Base-by-base conservation (phyloP, 768 basidiomycete genomes). In the Myochromella boudieri region DNA sequence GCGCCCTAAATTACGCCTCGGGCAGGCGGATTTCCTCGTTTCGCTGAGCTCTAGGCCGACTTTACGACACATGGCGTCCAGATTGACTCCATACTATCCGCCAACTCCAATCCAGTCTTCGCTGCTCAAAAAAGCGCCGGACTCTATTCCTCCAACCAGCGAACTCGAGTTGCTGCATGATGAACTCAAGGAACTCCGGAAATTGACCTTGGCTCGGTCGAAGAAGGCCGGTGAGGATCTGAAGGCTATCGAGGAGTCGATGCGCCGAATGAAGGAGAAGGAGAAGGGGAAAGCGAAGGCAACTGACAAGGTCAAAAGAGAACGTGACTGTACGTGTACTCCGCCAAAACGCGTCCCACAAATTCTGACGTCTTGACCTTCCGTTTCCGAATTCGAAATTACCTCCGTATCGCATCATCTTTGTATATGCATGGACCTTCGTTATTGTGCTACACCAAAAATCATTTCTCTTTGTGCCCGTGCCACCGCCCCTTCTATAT, bases 161-260 rank as follows among this genome's bases (percentile, higher is more conserved):
- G 90, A 91, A 31, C 80, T 91, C 40, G 81, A 87, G 48, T 55
- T 63, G 17, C 74, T 91, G 17, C 78, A 84, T 31, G 57, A 70
- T 34, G 87, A 91, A 61, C 78, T 92, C 37, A 69, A 63, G 49
- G 51, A 68, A 38, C 65, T 85, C 42, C 78, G 73, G 57, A 69
- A 77, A 55, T 71, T 68, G 59, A 76, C 80, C 6, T 56, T 81
- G 37, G 83, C 84, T 51, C 76, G 86, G 55, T 79, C 75, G 31
- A 82, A 77, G 72, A 90, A 88, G 70, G 90, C 88, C 0, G 78
- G 77, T 25, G 81, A 85, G 59, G 89, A 91, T 72, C 68, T 88
- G 55, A 78, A 75, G 61, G 75, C 79, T 44, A 82, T 91, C 56
- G 81, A 87, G 52, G 87, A 86, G 66, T 85, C 84, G 39, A 83